Conservation (phyloP, 306 rosid species). For the Acacia melanoxylon region DNA sequence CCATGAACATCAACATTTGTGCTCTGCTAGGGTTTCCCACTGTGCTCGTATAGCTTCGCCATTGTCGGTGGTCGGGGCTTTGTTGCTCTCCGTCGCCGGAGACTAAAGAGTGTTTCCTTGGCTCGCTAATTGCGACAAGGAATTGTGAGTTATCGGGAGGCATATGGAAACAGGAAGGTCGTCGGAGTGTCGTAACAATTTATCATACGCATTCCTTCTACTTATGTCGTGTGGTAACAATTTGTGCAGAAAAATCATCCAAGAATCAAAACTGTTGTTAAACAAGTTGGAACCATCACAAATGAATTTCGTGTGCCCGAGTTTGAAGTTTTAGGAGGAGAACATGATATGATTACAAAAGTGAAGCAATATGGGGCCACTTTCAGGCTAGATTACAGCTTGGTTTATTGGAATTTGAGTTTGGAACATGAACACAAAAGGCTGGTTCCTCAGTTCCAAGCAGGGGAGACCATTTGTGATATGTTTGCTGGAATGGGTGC, state of each 20-base stretch:
- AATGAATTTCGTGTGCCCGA: conserved; percentile 95
- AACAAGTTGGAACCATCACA: conserved; percentile 86
- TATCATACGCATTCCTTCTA: not conserved
- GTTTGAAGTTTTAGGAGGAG: conserved; percentile 85
- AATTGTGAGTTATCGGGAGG: too few relatives aligned
- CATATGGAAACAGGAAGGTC: too few relatives aligned
- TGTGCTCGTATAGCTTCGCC: too few relatives aligned
- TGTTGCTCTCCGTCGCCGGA: too few relatives aligned
- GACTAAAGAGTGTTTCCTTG: too few relatives aligned
- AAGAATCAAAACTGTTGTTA: conserved; percentile 83
- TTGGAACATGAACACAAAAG: conserved; percentile 92
- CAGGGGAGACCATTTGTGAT: conserved; percentile 82
- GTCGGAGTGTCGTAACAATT: too few relatives aligned
- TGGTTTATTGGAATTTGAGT: conserved; percentile 97
- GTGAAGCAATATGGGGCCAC: conserved; percentile 94
- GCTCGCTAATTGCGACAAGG: too few relatives aligned
- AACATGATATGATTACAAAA: conserved; percentile 74
- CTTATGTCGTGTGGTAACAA: conserved; percentile 10
- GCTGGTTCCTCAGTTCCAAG: conserved; percentile 75
- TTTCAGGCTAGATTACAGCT: conserved; percentile 86
- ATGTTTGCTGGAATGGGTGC: conserved; percentile 99
- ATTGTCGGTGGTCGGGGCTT: too few relatives aligned
- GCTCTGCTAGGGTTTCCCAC: too few relatives aligned
- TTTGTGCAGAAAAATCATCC: conserved; percentile 86
- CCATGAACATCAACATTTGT: too few relatives aligned